Conservation (phyloP, 2,329 filamentous ascomycete genomes). For the Hypoxylon sp. region DNA sequence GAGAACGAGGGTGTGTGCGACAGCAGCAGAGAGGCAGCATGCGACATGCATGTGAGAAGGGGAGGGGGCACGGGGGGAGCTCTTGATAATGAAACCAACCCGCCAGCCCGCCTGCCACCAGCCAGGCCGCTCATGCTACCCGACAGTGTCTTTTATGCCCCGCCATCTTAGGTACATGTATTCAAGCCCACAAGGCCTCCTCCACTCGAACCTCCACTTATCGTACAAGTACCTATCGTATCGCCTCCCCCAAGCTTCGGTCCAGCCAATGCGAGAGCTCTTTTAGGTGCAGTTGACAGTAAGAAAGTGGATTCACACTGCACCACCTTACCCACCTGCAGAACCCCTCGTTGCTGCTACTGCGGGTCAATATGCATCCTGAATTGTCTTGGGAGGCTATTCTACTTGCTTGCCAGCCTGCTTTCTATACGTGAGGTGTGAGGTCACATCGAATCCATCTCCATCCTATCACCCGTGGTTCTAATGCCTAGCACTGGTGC, state of each 20-base stretch:
- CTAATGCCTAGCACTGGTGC: slow-evolving; percentile 25
- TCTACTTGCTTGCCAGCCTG: slow-evolving; percentile 3
- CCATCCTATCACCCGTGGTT: slow-evolving; percentile 23
- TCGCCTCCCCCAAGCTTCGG: slow-evolving; percentile 35
- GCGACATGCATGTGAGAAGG: slow-evolving; percentile 35
- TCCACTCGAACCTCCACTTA: slow-evolving; percentile 29
- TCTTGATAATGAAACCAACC: slow-evolving; percentile 34
- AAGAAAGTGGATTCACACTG: slow-evolving; percentile 19
- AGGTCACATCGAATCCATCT: slow-evolving; percentile 31
- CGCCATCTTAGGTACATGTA: no score
- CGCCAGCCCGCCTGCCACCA: neutral
- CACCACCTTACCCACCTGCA: slow-evolving; percentile 46
- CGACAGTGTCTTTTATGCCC: slow-evolving; percentile 37
- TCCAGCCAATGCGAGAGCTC: slow-evolving; percentile 41
- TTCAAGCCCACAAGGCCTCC: slow-evolving; percentile 17
- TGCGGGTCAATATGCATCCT: slow-evolving; percentile 28
- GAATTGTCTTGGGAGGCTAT: slow-evolving; percentile 34
- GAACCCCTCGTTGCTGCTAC: slow-evolving; percentile 39
- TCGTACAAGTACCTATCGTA: slow-evolving; percentile 28
- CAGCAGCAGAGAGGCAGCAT: slow-evolving; percentile 6
- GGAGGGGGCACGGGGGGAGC: neutral
- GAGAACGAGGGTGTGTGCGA: slow-evolving; percentile 18
- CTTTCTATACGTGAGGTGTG: slow-evolving; percentile 21
- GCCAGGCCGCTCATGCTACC: slow-evolving; percentile 16
- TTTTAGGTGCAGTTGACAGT: slow-evolving; percentile 17